Evolutionary conservation across 306 rosid species (phyloP).

Genomic region (Vigna radiata): DNA sequence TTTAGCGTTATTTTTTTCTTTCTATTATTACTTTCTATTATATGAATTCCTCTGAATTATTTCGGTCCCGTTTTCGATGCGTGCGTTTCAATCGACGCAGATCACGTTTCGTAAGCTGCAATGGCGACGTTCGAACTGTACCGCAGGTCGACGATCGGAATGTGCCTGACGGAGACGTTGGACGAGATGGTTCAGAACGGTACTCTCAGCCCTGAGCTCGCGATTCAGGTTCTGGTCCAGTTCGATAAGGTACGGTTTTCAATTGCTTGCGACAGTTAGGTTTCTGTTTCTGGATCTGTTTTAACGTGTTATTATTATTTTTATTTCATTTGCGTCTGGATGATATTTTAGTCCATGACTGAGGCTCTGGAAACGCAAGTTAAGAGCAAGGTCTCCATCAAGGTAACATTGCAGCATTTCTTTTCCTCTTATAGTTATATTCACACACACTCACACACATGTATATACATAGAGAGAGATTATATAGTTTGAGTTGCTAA

Average conservation of each 20-base stretch:
- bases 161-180: constrained; percentile 88
- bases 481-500: not conserved
- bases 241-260: constrained; percentile 74
- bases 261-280: not conserved
- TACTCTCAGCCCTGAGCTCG: constrained; percentile 88
- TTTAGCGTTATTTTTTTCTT: not conserved
- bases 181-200: constrained; percentile 93
- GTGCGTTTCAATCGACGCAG: constrained; percentile 45
- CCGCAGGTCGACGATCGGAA: constrained; percentile 89
- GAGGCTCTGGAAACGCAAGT: constrained; percentile 93
- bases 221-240: constrained; percentile 95
- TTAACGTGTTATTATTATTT: not conserved
- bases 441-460: no score
- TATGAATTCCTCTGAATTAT: not conserved
- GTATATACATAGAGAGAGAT: no score
- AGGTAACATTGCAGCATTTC: constrained; percentile 53
- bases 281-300: constrained; percentile 20
- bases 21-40: not conserved
- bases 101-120: constrained; percentile 49
- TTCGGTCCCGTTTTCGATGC: not conserved
- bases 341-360: constrained; percentile 75
- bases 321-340: constrained; percentile 1
- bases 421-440: not conserved
- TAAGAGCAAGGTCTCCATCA: constrained; percentile 80
- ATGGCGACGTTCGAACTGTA: constrained; percentile 96